These are phyloP conservation scores for Fragaria iinumae DNA, from an alignment of 306 rosid species.

Conservation along the genomic window DNA sequence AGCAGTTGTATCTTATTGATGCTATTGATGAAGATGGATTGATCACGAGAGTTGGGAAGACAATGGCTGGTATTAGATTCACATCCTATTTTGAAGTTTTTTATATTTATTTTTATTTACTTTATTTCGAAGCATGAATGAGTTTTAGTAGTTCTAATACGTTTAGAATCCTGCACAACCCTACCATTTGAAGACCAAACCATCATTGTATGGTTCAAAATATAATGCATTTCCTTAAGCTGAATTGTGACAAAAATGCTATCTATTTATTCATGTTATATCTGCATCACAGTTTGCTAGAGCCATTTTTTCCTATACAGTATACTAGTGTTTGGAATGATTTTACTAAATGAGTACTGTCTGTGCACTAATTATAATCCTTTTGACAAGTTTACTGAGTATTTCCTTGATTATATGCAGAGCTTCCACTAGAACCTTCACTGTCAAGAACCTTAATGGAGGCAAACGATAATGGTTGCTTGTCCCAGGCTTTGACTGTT, in stretches of 20 bases:
- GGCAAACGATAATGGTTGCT: slow-evolving; percentile 79
- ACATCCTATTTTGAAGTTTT: slow-evolving; percentile 16
- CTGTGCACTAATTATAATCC: slow-evolving; percentile 16
- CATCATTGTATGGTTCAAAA: background rate
- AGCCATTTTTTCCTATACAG: slow-evolving; percentile 15
- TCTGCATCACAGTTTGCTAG: slow-evolving; percentile 6
- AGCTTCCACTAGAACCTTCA: slow-evolving; percentile 97
- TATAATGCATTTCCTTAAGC: slow-evolving; percentile 1
- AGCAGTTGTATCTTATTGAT: slow-evolving; percentile 85
- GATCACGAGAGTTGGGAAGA: slow-evolving; percentile 74
- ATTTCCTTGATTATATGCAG: slow-evolving; percentile 42
- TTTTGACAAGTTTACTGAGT: background rate
- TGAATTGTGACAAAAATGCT: background rate
- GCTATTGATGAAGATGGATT: slow-evolving; percentile 87
- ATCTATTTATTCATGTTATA: background rate
- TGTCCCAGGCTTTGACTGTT: slow-evolving; percentile 86
- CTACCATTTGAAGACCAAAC: background rate
- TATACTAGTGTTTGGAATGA: slow-evolving; percentile 9
- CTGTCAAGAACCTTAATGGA: slow-evolving; percentile 88
- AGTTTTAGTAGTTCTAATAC: background rate
- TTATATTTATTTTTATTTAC: slow-evolving; percentile 3
- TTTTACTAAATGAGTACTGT: slow-evolving; percentile 12
- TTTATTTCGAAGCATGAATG: slow-evolving; percentile 16
- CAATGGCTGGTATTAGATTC: slow-evolving; percentile 83
- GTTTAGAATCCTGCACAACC: background rate